These are phyloP conservation scores for Taphrina wiesneri DNA, from an alignment of 1,139 yeast species.

Conservation along the genomic window DNA sequence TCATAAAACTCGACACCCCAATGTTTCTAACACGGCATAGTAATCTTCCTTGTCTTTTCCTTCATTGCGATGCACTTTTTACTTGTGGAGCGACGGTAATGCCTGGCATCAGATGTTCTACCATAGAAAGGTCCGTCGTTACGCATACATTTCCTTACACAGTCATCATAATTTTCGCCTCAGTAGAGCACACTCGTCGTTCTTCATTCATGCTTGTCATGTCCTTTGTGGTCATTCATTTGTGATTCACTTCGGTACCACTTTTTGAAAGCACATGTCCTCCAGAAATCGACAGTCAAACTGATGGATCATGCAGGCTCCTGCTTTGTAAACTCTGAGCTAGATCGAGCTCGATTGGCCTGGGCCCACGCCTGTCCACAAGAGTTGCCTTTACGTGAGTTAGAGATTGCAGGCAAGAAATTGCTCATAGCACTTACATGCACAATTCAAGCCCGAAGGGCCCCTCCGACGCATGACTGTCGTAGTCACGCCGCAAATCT, in stretches of 20 bases:
- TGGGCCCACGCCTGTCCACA: slow-evolving; percentile 17
- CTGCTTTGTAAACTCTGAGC: not conserved
- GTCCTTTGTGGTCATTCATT: too few species aligned
- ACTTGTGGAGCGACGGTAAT: slow-evolving; percentile 71
- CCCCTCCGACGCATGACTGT: slow-evolving; percentile 22
- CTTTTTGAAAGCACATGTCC: too few species aligned
- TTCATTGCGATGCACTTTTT: slow-evolving; percentile 70
- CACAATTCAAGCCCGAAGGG: slow-evolving; percentile 19
- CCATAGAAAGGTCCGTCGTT: too few species aligned
- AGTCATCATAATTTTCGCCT: too few species aligned
- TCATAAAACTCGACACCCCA: slow-evolving; percentile 36
- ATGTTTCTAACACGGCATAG: slow-evolving; percentile 38
- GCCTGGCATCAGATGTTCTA: not conserved
- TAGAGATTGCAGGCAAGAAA: not conserved
- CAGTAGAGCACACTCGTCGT: too few species aligned
- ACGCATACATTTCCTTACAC: too few species aligned
- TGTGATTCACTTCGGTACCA: too few species aligned
- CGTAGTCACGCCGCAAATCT: slow-evolving; percentile 11
- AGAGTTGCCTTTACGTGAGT: not conserved
- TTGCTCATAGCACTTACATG: not conserved
- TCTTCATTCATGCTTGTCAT: too few species aligned
- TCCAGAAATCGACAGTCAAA: too few species aligned
- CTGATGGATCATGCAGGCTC: not conserved
- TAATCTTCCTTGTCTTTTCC: slow-evolving; percentile 63
- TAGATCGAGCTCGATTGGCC: slow-evolving; percentile 9